Percentiles rank a stretch among this genome's conserved stretches.
Evolutionary conservation across 345 rosid genomes (phyloP).

Genomic region (Dipteronia dyeriana): DNA sequence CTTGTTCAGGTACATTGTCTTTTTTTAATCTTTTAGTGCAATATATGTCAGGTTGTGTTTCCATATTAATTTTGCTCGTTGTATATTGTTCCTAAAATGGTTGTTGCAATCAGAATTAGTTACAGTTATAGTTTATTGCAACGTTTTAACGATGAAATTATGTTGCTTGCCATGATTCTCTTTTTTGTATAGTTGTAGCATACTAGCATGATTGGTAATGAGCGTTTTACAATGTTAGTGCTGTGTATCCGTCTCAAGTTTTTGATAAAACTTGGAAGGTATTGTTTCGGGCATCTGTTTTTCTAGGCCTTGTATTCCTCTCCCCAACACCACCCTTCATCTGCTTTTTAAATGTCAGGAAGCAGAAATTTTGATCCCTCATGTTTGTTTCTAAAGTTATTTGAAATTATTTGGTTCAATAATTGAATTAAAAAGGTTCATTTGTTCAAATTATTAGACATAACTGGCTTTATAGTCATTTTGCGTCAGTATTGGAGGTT

Average conservation of each 20-base stretch:
- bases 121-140: background rate
- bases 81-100: background rate
- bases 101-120: background rate
- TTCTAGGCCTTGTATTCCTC: background rate
- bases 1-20: conserved; percentile 79
- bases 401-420: background rate
- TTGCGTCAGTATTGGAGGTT: background rate
- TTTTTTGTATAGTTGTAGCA: background rate
- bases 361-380: background rate
- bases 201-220: background rate
- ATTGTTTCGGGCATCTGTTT: background rate
- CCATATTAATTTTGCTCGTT: background rate
- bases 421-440: background rate
- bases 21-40: background rate
- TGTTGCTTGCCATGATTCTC: background rate
- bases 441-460: background rate
- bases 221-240: background rate
- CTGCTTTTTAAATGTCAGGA: background rate
- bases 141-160: background rate
- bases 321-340: too few species aligned
- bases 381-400: background rate
- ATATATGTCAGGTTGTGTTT: background rate
- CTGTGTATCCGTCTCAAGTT: background rate
- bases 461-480: background rate
- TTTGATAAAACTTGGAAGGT: background rate